These are phyloP conservation scores for Coemansia sp. DNA, from an alignment of 192 early-diverging fungal species.

Conservation along the genomic window DNA sequence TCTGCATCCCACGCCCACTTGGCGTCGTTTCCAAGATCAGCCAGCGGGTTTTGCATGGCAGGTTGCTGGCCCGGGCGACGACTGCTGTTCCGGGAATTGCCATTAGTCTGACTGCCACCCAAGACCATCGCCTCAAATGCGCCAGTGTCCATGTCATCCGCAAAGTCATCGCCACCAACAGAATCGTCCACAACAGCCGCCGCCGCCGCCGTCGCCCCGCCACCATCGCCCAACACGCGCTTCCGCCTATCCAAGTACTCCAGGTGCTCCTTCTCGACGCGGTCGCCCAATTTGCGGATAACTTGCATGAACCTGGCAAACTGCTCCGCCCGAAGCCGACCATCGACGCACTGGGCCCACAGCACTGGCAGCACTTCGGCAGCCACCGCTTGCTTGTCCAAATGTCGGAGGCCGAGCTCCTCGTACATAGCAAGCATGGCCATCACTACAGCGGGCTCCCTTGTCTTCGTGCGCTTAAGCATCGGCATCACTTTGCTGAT, in stretches of 20 bases:
- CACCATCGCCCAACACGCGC: too few relatives aligned
- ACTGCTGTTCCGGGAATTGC: background rate
- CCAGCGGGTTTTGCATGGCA: conserved; percentile 19
- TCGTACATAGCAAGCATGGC: conserved; percentile 78
- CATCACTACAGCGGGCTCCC: conserved; percentile 76
- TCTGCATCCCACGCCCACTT: conserved; percentile 46
- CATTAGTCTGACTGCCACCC: background rate
- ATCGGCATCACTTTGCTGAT: conserved; percentile 76
- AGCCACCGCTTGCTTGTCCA: conserved; percentile 75
- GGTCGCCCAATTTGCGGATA: conserved; percentile 56
- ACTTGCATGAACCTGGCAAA: conserved; percentile 66
- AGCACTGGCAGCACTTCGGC: conserved; percentile 74
- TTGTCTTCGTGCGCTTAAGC: conserved; percentile 69
- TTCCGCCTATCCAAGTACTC: conserved; percentile 61
- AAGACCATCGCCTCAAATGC: conserved; percentile 16
- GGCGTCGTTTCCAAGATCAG: background rate
- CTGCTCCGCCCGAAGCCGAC: conserved; percentile 67
- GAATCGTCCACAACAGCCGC: conserved; percentile 29
- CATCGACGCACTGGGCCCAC: conserved; percentile 74
- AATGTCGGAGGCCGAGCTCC: conserved; percentile 62
- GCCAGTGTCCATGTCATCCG: background rate
- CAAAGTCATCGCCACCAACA: background rate
- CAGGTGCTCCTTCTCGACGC: conserved; percentile 62
- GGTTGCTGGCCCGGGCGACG: background rate
- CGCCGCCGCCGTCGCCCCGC: too few relatives aligned